Evolutionary conservation across 2,329 filamentous ascomycete genomes (phyloP).

Genomic region (Amesomyces nigricolor): DNA sequence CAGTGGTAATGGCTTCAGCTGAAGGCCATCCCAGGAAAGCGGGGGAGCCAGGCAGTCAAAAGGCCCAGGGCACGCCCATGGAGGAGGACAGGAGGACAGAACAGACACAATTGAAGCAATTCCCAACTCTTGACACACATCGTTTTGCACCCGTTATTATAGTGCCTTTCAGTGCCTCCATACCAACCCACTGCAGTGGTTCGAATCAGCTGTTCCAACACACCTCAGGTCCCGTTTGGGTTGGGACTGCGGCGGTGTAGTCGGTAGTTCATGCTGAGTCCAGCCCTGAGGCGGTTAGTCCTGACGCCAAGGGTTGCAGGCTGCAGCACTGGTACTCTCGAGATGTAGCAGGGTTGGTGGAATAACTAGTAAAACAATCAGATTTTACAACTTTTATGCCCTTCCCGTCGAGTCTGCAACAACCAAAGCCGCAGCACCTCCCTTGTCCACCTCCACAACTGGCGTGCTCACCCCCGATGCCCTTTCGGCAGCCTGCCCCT

Average conservation of each 20-base stretch:
- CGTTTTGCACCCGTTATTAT: no score
- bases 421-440: neutral
- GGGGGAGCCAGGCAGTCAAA: no score
- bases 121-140: no score
- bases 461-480: neutral
- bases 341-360: neutral
- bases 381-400: neutral
- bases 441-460: neutral
- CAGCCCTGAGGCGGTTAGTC: neutral
- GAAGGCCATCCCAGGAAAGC: no score
- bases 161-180: no score
- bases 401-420: neutral
- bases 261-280: neutral
- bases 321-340: neutral
- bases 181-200: no score
- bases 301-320: neutral
- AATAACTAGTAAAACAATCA: neutral
- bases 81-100: no score
- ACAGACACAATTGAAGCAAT: no score
- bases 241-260: conserved; percentile 26
- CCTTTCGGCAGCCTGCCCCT: no score
- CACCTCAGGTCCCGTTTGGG: conserved; percentile 30
- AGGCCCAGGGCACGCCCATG: no score
- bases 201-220: no score
- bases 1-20: no score